These are phyloP conservation scores for Magnolia kwangsiensis DNA, from an alignment of 164 flowering plant genomes.

Conservation along the genomic window DNA sequence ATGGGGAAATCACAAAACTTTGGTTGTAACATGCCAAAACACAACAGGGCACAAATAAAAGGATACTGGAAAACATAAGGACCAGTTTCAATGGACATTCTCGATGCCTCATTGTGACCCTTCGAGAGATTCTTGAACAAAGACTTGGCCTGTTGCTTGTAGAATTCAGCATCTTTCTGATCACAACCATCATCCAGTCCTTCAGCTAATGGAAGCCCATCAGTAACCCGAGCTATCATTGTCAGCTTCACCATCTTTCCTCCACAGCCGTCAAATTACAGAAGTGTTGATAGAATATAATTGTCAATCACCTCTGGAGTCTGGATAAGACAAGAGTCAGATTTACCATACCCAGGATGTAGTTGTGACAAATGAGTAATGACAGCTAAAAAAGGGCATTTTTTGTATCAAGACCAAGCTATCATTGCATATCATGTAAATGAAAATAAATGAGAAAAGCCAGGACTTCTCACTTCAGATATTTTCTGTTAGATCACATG, in stretches of 20 bases:
- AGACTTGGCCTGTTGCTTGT: slow-evolving; percentile 80
- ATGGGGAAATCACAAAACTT: too few relatives aligned
- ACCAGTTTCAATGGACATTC: slow-evolving; percentile 86
- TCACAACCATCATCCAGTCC: slow-evolving; percentile 75
- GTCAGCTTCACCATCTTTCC: slow-evolving; percentile 67
- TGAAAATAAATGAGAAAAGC: too few relatives aligned
- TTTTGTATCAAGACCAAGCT: too few relatives aligned
- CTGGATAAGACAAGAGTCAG: neutral
- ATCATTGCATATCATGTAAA: too few relatives aligned
- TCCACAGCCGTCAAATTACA: too few relatives aligned
- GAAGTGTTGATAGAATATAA: neutral
- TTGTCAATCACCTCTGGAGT: neutral
- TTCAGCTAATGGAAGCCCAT: slow-evolving; percentile 74
- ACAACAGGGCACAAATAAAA: slow-evolving; percentile 8
- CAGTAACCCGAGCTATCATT: slow-evolving; percentile 77
- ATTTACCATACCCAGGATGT: neutral
- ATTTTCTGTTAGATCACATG: too few relatives aligned
- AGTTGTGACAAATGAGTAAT: too few relatives aligned
- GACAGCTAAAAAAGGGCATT: too few relatives aligned
- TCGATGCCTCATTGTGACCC: slow-evolving; percentile 70
- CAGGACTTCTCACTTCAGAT: too few relatives aligned
- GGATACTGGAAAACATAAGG: slow-evolving; percentile 89
- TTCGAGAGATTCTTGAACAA: slow-evolving; percentile 73
- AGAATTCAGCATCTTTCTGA: slow-evolving; percentile 60
- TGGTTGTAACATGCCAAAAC: too few relatives aligned